Evolutionary conservation across 148 eudicot species (phyloP), one percentile per base, ranked within the genome.

Genomic region (Camellia sinensis): DNA sequence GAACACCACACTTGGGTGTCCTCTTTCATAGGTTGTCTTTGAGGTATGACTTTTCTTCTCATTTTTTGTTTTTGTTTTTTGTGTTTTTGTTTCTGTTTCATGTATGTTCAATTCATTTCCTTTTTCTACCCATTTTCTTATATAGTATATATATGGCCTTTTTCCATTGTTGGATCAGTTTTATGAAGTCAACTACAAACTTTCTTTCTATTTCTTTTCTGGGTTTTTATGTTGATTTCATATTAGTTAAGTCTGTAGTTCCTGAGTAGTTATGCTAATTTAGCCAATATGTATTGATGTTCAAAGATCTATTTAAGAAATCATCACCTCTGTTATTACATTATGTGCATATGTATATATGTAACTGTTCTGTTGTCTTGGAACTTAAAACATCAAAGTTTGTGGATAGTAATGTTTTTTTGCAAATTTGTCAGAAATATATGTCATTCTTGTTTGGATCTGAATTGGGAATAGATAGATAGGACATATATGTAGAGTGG

Each of bases 31-130:
- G 75, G 61, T 74, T 71, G 67, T 74, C 76, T 62, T 59, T 85
- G 67, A 88, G 92, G 92, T 89, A 86, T 73, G 81, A 6, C 21
- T 75, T 65, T 56, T 67, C 46, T 8, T 53, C 13, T 29, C 37
- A 0, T 29, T 29, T 29, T 29, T 29, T 8, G 6, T 50, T 50
- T 8, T 50, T 50, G 6, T 50, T 50, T 8, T 74, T 21, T 68
- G 11, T 19, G 6, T 69, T 70, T 78, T n/a, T 45, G 54, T 61
- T 57, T 9, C 43, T 77, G 57, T 50, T 50, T 53, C 18, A 53
- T 63, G 22, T 64, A 71, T 64, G 59, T 77, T 66, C 48, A 63
- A 48, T 18, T 21, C 4, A 50, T 45, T 3, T 43, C 19, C 11
- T 53, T 37, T 52, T 13, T 67, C 2, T 71, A 21, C 56, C 67